A percentile compares a stretch with the other conserved stretches of the same genome.
phyloP scores from a whole-genome alignment of 805 yeast genomes.

The Kazachstania psychrophila region DNA sequence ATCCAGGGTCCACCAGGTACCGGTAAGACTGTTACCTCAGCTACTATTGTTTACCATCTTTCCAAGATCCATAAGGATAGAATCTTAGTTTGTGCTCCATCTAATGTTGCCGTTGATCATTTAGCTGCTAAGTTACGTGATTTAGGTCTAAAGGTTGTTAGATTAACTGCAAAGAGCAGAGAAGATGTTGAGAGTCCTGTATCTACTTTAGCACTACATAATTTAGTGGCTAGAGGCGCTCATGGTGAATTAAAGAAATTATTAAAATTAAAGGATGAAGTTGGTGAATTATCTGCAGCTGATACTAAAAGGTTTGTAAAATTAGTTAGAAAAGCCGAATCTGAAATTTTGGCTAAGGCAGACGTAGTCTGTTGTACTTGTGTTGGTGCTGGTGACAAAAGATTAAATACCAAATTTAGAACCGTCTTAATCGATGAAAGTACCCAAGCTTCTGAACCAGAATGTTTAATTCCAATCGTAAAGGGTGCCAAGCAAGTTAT shows the following conservation, averaged over 20 bases:
- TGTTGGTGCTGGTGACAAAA: conserved; percentile 78
- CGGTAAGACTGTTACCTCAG: conserved; percentile 90
- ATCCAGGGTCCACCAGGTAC: conserved; percentile 98
- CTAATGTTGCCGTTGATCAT: conserved; percentile 92
- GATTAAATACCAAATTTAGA: conserved; percentile 55
- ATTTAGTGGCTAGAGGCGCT: conserved; percentile 39
- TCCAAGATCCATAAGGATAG: conserved; percentile 50
- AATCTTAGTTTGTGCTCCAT: conserved; percentile 87
- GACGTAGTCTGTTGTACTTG: conserved; percentile 87
- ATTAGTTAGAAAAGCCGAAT: conserved; percentile 41
- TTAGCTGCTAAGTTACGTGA: conserved; percentile 60
- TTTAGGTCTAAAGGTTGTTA: conserved; percentile 69
- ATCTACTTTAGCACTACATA: conserved; percentile 48
- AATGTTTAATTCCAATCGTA: conserved; percentile 77
- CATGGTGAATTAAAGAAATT: conserved; percentile 52
- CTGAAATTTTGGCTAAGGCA: conserved; percentile 41
- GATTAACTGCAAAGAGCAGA: conserved; percentile 66
- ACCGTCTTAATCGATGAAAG: conserved; percentile 86
- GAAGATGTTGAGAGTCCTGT: conserved; percentile 72
- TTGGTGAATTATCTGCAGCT: conserved; percentile 54
- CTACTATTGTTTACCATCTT: conserved; percentile 74
- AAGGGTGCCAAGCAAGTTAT: conserved; percentile 85
- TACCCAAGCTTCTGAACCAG: conserved; percentile 92
- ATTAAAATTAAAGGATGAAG: conserved; percentile 46
- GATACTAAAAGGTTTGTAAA: conserved; percentile 42